These are phyloP conservation scores for Oryza officinalis DNA, from an alignment of 176 grass and related monocot genomes.

Conservation along the genomic window DNA sequence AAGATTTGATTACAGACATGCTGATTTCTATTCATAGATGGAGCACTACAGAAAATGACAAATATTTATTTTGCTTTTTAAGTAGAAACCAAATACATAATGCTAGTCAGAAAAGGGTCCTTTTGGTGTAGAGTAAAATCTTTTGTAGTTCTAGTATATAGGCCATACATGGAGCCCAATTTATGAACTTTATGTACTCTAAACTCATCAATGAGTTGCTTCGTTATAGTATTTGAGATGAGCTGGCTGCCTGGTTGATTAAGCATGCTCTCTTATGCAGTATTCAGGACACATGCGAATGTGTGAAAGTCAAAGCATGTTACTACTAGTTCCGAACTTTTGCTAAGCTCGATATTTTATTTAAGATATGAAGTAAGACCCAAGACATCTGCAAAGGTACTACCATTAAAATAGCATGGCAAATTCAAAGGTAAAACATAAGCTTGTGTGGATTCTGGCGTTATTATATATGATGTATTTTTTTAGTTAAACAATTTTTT, in stretches of 20 bases:
- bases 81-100: too few relatives aligned
- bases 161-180: not conserved
- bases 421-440: not conserved
- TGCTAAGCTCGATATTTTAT: not conserved
- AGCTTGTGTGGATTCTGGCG: not conserved
- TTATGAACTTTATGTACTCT: not conserved
- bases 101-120: too few relatives aligned
- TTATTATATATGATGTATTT: not conserved
- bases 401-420: not conserved
- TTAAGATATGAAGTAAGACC: not conserved
- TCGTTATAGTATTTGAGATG: slow-evolving; percentile 23
- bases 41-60: not conserved
- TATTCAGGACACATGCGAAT: not conserved
- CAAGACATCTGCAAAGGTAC: not conserved
- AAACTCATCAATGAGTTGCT: not conserved
- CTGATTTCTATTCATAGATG: not conserved
- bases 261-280: too few relatives aligned
- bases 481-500: not conserved
- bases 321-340: not conserved
- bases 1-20: too few relatives aligned
- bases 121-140: not conserved
- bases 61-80: too few relatives aligned
- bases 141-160: too few relatives aligned
- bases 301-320: not conserved
- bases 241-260: not conserved